Percentiles rank a stretch among this genome's conserved stretches.
Conservation (phyloP, 805 yeast species). For the Kuraishia capsulata region DNA sequence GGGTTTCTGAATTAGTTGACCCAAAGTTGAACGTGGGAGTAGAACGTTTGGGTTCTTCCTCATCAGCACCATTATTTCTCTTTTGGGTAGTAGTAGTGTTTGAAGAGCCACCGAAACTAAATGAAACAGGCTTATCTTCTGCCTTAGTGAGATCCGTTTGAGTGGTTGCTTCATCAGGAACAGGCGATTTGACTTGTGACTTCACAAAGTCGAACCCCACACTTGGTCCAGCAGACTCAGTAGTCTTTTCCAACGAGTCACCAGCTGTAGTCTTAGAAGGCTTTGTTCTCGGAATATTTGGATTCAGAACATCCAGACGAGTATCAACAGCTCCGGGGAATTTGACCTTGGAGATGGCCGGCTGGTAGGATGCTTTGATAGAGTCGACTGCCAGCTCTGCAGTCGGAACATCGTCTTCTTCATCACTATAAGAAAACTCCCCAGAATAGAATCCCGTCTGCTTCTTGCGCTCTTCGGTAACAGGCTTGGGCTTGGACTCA, state of each 20-base stretch:
- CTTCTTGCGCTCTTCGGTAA: constrained; percentile 2
- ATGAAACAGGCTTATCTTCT: too few species aligned
- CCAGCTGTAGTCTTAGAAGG: neutral
- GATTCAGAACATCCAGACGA: neutral
- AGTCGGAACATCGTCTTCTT: neutral
- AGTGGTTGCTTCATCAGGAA: too few species aligned
- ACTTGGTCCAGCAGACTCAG: neutral
- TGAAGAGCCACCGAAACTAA: too few species aligned
- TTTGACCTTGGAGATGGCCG: constrained; percentile 1
- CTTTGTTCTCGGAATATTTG: neutral
- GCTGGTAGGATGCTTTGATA: neutral
- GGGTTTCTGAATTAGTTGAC: too few species aligned
- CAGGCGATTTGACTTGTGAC: neutral
- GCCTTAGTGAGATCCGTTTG: too few species aligned
- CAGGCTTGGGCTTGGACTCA: neutral
- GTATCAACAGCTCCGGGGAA: neutral
- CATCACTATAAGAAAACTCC: constrained; percentile 2
- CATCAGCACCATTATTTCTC: too few species aligned
- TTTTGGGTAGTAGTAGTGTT: too few species aligned
- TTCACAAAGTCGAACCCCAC: neutral
- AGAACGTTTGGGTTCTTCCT: too few species aligned
- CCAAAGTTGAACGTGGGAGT: too few species aligned
- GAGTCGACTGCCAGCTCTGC: neutral
- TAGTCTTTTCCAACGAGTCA: neutral
- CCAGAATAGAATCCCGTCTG: constrained; percentile 2